Evolutionary conservation across 768 basidiomycete genomes (phyloP).

Genomic region (Termitomyces sp.): DNA sequence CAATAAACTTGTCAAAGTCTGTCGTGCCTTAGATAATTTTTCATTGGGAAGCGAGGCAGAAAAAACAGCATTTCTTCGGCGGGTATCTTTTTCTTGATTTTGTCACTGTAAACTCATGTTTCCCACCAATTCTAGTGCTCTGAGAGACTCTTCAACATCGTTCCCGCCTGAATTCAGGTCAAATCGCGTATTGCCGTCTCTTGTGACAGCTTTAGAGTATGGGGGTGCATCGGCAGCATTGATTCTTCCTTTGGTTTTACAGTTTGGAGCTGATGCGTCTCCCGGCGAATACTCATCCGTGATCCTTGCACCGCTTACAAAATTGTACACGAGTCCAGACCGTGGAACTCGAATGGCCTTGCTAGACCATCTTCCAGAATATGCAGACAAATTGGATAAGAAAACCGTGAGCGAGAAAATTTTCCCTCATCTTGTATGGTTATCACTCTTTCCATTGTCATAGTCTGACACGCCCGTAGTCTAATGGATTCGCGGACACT

Average conservation of each 20-base stretch:
- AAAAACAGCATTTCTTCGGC: conserved; percentile 69
- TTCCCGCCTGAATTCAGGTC: conserved; percentile 85
- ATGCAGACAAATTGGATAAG: conserved; percentile 82
- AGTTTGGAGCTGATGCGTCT: conserved; percentile 67
- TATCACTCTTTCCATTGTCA: background rate
- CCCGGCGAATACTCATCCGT: conserved; percentile 63
- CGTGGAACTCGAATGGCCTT: conserved; percentile 92
- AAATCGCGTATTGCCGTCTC: conserved; percentile 81
- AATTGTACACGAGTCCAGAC: conserved; percentile 84
- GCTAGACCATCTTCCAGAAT: conserved; percentile 79
- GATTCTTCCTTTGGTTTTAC: conserved; percentile 81
- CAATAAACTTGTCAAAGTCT: conserved; percentile 83
- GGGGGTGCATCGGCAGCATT: conserved; percentile 71
- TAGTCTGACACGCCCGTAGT: conserved; percentile 37
- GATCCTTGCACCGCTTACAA: conserved; percentile 75
- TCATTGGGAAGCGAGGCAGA: conserved; percentile 76
- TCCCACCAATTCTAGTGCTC: conserved; percentile 35
- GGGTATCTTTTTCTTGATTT: conserved; percentile 6
- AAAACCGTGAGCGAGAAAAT: conserved; percentile 81
- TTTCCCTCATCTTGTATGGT: conserved; percentile 83
- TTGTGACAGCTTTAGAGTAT: conserved; percentile 72
- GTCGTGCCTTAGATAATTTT: conserved; percentile 82
- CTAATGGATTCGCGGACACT: conserved; percentile 94
- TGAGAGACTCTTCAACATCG: conserved; percentile 74
- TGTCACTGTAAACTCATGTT: conserved; percentile 10